Conservation (phyloP, 768 basidiomycete species). For the Mycena maculata region DNA sequence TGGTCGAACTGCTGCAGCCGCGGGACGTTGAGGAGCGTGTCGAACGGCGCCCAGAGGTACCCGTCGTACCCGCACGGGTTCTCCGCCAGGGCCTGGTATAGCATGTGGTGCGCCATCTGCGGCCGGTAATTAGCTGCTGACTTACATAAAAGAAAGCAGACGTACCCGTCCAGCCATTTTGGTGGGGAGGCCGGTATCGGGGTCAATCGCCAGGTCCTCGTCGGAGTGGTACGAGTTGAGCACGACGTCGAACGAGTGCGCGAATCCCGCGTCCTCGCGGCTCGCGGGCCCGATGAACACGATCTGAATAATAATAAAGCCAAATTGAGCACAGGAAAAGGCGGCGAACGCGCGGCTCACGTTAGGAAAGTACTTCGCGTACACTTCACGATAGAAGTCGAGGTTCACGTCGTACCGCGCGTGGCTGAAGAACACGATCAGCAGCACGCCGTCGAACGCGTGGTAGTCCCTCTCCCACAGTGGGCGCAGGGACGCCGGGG, state of each 20-base stretch:
- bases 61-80: conserved; percentile 14
- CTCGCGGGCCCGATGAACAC: conserved; percentile 2
- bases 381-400: conserved; percentile 4
- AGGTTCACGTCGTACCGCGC: conserved; percentile 20
- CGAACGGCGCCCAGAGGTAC: conserved; percentile 19
- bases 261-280: conserved; percentile 10
- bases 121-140: no score
- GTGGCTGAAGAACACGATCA: conserved; percentile 16
- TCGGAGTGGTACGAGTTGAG: conserved; percentile 9
- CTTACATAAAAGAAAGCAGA: neutral
- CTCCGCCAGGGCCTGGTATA: conserved; percentile 9
- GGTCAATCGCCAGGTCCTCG: neutral
- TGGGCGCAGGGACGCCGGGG: neutral
- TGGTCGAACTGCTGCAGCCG: conserved; percentile 15
- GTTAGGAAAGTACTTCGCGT: conserved; percentile 14
- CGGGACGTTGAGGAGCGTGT: conserved; percentile 18
- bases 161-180: conserved; percentile 7
- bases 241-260: conserved; percentile 13
- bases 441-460: conserved; percentile 14
- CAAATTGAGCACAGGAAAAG: no score
- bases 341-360: neutral
- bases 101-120: conserved; percentile 21
- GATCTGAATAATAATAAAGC: neutral
- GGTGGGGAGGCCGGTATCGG: neutral
- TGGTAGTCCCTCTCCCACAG: conserved; percentile 13